Evolutionary conservation across 495 filamentous ascomycete species (phyloP).

Genomic region (Neurospora africana): DNA sequence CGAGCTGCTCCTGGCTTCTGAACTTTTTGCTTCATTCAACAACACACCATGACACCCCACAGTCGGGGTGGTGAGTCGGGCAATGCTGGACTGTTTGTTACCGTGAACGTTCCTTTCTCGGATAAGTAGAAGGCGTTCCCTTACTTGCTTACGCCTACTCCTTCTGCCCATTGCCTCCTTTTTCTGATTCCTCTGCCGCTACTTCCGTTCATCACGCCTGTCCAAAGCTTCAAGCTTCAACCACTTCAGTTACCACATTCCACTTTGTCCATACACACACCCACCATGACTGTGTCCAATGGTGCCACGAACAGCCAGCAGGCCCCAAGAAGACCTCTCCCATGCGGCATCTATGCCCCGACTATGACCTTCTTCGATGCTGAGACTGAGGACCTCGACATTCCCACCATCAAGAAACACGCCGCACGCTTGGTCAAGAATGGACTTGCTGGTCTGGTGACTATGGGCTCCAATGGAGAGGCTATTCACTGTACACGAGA

Average conservation of each 20-base stretch:
- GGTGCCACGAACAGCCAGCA: constrained; percentile 26
- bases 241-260: neutral
- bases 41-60: neutral
- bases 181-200: neutral
- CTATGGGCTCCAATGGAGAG: constrained; percentile 87
- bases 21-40: neutral
- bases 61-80: neutral
- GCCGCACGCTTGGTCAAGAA: constrained; percentile 71
- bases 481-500: constrained; percentile 69
- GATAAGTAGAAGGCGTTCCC: neutral
- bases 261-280: neutral
- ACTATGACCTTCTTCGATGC: constrained; percentile 87
- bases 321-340: constrained; percentile 50
- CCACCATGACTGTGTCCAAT: constrained; percentile 29
- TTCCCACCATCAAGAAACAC: constrained; percentile 66
- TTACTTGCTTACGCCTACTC: neutral
- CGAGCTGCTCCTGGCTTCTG: constrained; percentile 15
- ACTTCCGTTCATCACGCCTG: neutral
- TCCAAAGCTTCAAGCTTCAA: constrained; percentile 7
- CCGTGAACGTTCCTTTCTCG: neutral
- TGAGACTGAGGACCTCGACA: constrained; percentile 72
- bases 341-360: constrained; percentile 78
- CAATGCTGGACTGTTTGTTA: neutral
- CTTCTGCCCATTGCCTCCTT: neutral
- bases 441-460: constrained; percentile 73